Conservation (phyloP, 2,329 filamentous ascomycete genomes). For the Septoria petroselini region DNA sequence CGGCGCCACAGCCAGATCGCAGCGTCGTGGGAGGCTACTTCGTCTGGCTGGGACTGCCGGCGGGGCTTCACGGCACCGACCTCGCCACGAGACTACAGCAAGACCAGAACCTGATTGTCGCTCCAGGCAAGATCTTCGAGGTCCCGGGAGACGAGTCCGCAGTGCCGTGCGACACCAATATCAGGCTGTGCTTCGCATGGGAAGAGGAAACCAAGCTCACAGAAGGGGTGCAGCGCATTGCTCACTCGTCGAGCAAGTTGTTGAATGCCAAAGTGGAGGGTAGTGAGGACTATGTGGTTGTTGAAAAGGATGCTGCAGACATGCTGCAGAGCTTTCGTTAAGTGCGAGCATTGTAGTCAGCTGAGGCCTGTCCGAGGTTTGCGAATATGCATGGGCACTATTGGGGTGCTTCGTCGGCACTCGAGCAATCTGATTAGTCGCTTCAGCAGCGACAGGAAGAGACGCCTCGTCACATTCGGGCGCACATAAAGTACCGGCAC, state of each 20-base stretch:
- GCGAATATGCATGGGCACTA: too few relatives aligned
- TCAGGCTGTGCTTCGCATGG: constrained; percentile 71
- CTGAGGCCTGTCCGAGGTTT: too few relatives aligned
- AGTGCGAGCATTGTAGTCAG: background rate
- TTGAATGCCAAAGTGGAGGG: constrained; percentile 25
- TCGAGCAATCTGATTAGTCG: too few relatives aligned
- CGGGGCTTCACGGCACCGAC: constrained; percentile 51
- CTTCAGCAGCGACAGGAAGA: too few relatives aligned
- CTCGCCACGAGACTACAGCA: constrained; percentile 57
- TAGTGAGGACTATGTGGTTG: constrained; percentile 23
- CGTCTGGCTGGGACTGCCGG: constrained; percentile 69
- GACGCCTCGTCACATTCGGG: too few relatives aligned
- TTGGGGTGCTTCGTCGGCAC: too few relatives aligned
- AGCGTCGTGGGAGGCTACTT: constrained; percentile 76
- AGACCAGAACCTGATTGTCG: constrained; percentile 65
- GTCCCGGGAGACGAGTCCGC: constrained; percentile 50
- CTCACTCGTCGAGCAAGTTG: background rate
- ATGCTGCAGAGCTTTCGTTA: constrained; percentile 20
- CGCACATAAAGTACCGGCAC: too few relatives aligned
- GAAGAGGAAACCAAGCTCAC: constrained; percentile 41
- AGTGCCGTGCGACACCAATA: constrained; percentile 54
- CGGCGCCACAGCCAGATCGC: constrained; percentile 43
- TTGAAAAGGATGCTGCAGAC: constrained; percentile 19
- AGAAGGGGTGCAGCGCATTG: background rate
- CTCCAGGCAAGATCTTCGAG: constrained; percentile 60